Evolutionary conservation across 139 green algal genomes (phyloP), one percentile per base, ranked within the genome.

Genomic region (Raphidocelis subcapitata): DNA sequence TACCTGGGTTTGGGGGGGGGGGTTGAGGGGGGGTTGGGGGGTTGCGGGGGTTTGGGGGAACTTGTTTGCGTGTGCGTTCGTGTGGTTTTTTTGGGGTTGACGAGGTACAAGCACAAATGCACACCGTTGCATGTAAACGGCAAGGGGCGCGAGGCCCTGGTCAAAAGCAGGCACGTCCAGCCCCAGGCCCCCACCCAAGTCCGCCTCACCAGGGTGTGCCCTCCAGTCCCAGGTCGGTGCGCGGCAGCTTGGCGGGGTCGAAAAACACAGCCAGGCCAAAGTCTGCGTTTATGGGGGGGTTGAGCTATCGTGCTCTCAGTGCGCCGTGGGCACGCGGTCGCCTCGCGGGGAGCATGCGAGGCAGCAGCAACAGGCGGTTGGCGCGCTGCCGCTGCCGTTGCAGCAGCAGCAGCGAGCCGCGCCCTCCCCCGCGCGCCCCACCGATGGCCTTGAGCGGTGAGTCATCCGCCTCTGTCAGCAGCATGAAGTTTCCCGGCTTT

Each of bases 401-500:
- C 10, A 61, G 18, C 8, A 26, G 23, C 52, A 29, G 23, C 21
- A 41, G 3, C 18, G 5, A 3, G 5, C 26, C 57, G 65, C 29
- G 62, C 29, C 15, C 37, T 21, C 66, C 32, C 29, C 52, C 23
- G 24, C n/a, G 21, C 26, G 10, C 16, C 78, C 52, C 62, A 88
- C 83, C 86, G n/a, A 97, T 94, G 36, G 92, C 93, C 76, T 97
- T 97, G 56, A 97, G 67, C 3, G 85, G 92, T 8, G 92, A 74
- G 24, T 86, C 71, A 21, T 87, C 71, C 1, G 79, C 75, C 3
- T 91, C 79, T 28, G 74, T 86, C 0, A 95, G 82, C 66, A 97
- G 83, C 91, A 97, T 93, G 81, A 97, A 97, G 81, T 97, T 97
- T 54, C 93, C 91, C 64, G 83, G 31, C 21, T 95, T 95, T 66